A percentile compares a stretch with the other conserved stretches of the same genome.
Evolutionary conservation across 805 yeast species (phyloP).

Genomic region (Ogataea ganodermae): DNA sequence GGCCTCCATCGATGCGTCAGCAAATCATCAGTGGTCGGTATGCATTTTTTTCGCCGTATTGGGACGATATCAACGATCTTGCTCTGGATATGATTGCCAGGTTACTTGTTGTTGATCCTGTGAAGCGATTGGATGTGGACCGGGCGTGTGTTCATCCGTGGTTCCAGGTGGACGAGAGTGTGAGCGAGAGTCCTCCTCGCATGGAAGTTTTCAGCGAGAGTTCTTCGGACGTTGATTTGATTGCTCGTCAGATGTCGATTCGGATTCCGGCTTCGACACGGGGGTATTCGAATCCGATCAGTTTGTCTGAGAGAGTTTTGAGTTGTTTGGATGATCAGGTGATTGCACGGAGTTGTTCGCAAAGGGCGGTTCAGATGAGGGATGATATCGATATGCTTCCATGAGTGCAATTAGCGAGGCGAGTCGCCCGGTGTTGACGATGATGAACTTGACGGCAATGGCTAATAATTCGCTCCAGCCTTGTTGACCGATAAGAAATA

Average conservation of each 20-base stretch:
- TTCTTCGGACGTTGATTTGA: constrained; percentile 4
- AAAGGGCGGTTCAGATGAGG: neutral
- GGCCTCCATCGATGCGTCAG: constrained; percentile 76
- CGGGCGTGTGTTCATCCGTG: constrained; percentile 46
- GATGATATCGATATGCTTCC: constrained; percentile 14
- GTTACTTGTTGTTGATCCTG: constrained; percentile 55
- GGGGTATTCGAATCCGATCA: constrained; percentile 32
- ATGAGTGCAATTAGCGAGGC: too few relatives aligned
- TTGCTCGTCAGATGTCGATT: constrained; percentile 14
- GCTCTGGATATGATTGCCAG: constrained; percentile 67
- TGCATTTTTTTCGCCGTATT: constrained; percentile 78
- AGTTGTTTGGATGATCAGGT: constrained; percentile 28
- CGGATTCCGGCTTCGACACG: constrained; percentile 29
- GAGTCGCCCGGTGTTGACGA: too few relatives aligned
- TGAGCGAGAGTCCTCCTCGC: neutral
- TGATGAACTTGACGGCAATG: too few relatives aligned
- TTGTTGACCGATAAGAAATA: too few relatives aligned
- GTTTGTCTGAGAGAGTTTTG: constrained; percentile 27
- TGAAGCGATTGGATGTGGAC: constrained; percentile 42
- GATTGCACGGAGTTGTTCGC: constrained; percentile 21
- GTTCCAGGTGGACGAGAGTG: constrained; percentile 32
- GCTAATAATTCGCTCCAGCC: too few relatives aligned
- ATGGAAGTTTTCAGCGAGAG: neutral
- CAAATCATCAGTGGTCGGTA: constrained; percentile 67
- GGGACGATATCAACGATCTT: constrained; percentile 69